phyloP scores from a whole-genome alignment of 2,329 filamentous ascomycete genomes.

The Fusarium metavorans region DNA sequence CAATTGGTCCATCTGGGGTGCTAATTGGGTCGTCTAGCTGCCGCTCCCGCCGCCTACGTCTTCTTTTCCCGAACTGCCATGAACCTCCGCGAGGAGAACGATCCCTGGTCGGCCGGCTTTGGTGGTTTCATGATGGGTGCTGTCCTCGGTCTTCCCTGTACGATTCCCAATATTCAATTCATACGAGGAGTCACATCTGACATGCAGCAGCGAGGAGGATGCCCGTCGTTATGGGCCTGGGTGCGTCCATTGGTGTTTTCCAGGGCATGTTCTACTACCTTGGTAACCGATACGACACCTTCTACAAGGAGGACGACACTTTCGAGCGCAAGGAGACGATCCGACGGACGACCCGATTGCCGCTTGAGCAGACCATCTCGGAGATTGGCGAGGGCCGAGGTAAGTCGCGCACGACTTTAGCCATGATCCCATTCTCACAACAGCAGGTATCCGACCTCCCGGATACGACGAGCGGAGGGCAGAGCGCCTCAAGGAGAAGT shows the following conservation, averaged over 20 bases:
- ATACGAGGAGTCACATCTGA: constrained; percentile 28
- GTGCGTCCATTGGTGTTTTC: constrained; percentile 65
- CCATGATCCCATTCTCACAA: constrained; percentile 17
- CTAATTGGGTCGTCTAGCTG: constrained; percentile 60
- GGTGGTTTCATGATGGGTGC: constrained; percentile 83
- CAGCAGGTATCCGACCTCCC: constrained; percentile 79
- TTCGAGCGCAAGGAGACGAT: constrained; percentile 81
- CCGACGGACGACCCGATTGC: constrained; percentile 79
- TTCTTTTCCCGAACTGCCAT: constrained; percentile 82
- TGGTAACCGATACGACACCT: constrained; percentile 67
- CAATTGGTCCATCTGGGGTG: constrained; percentile 35
- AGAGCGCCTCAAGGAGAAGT: constrained; percentile 85
- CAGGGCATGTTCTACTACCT: constrained; percentile 77
- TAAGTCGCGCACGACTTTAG: constrained; percentile 55
- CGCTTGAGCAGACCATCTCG: constrained; percentile 82
- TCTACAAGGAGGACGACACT: constrained; percentile 72
- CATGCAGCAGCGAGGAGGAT: constrained; percentile 62
- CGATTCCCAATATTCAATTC: constrained; percentile 44
- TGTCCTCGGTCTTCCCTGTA: constrained; percentile 80
- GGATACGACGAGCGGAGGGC: constrained; percentile 88
- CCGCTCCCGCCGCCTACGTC: constrained; percentile 76
- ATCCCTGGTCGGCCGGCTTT: constrained; percentile 78
- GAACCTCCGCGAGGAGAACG: constrained; percentile 88
- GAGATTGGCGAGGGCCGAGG: constrained; percentile 90
- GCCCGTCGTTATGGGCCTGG: constrained; percentile 77